Conservation (phyloP, 129 eudicot species). For the Flaveria ramosissima region DNA sequence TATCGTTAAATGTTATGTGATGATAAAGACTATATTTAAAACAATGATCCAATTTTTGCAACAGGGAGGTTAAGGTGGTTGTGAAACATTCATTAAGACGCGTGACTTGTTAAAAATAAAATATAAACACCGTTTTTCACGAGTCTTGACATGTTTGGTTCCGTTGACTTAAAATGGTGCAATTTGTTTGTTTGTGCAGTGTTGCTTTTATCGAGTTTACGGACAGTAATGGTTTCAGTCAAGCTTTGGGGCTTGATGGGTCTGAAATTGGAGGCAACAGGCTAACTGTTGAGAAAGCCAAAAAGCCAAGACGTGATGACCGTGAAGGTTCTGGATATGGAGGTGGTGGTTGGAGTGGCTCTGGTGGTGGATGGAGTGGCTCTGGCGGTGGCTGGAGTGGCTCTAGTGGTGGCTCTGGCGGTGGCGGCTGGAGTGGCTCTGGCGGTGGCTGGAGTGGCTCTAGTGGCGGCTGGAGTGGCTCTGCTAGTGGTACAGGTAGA, state of each 20-base stretch:
- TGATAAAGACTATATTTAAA: too few species aligned
- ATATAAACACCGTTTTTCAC: too few species aligned
- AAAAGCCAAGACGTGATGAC: conserved; percentile 46
- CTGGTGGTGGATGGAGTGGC: conserved; percentile 32
- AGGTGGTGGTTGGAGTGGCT: conserved; percentile 36
- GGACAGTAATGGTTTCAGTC: conserved; percentile 42
- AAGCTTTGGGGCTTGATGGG: conserved; percentile 65
- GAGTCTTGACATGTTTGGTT: too few species aligned
- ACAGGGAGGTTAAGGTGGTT: too few species aligned
- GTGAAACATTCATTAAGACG: too few species aligned
- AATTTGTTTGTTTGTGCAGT: conserved; percentile 39
- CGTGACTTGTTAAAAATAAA: too few species aligned
- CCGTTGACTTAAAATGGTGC: neutral
- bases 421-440: conserved; percentile 36
- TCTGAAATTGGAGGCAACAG: conserved; percentile 48
- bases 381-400: conserved; percentile 36
- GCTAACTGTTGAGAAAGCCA: conserved; percentile 63
- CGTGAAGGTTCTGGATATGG: conserved; percentile 29
- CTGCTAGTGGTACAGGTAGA: conserved; percentile 27
- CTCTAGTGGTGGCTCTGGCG: conserved; percentile 12
- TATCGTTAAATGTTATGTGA: too few species aligned
- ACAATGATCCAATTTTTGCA: too few species aligned
- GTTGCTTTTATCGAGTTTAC: conserved; percentile 76
- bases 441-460: conserved; percentile 29
- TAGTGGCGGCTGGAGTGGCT: conserved; percentile 26